Evolutionary conservation across 2,329 filamentous ascomycete genomes (phyloP).

Genomic region (Fusarium sp.): DNA sequence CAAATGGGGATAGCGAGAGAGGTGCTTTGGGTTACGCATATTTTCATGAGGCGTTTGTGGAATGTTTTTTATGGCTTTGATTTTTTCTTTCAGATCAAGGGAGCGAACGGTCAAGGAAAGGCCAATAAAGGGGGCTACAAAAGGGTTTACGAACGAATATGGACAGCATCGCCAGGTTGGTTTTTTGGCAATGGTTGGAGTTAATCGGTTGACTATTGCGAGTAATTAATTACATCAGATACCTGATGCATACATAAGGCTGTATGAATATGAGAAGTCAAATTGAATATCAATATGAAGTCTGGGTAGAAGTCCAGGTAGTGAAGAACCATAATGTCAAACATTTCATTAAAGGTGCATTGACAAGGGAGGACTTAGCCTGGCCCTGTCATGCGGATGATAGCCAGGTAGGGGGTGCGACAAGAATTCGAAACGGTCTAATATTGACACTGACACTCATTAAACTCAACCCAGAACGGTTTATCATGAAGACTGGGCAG

Average conservation of each 20-base stretch:
- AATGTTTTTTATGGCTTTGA: slow-evolving; percentile 38
- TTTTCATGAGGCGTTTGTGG: slow-evolving; percentile 45
- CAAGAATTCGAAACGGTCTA: background rate
- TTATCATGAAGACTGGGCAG: background rate
- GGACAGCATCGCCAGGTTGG: slow-evolving; percentile 32
- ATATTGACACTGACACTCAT: background rate
- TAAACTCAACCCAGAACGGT: background rate
- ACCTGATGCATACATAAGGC: slow-evolving; percentile 36
- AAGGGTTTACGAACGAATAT: slow-evolving; percentile 29
- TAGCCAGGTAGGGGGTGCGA: background rate
- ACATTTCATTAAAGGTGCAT: slow-evolving; percentile 32
- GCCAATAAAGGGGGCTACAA: slow-evolving; percentile 25
- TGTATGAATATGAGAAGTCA: slow-evolving; percentile 41
- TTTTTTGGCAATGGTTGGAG: slow-evolving; percentile 37
- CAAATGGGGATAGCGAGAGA: slow-evolving; percentile 22
- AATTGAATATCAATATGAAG: background rate
- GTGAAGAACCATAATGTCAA: background rate
- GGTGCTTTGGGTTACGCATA: slow-evolving; percentile 37
- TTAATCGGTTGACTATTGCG: slow-evolving; percentile 31
- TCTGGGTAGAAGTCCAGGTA: background rate
- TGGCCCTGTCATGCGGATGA: slow-evolving; percentile 27
- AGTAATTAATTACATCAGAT: slow-evolving; percentile 37
- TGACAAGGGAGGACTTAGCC: slow-evolving; percentile 36
- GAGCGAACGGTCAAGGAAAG: slow-evolving; percentile 25
- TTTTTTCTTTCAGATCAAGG: slow-evolving; percentile 21